phyloP scores from a whole-genome alignment of 164 flowering plant genomes.

The Euptelea pleiosperma region DNA sequence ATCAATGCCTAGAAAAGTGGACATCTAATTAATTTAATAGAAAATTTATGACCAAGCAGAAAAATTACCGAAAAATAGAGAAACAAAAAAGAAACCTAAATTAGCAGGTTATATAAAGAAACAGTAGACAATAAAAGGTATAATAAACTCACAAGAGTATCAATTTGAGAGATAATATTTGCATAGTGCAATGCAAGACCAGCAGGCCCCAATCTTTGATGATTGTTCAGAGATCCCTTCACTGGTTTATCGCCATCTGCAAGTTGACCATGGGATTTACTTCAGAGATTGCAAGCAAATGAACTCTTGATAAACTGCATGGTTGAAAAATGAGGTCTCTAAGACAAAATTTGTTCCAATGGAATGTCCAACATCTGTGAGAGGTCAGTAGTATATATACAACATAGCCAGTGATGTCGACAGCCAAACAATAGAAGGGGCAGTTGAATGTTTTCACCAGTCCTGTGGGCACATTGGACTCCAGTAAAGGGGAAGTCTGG shows the following conservation, averaged over 20 bases:
- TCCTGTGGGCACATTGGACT: too few species aligned
- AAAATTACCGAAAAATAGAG: not conserved
- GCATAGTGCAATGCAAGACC: constrained; percentile 97
- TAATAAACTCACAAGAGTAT: constrained; percentile 67
- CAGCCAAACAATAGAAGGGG: too few species aligned
- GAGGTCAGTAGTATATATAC: too few species aligned
- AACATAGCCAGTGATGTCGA: too few species aligned
- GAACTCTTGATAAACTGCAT: not conserved
- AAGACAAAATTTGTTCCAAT: too few species aligned
- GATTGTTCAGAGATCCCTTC: constrained; percentile 34
- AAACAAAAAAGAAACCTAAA: not conserved
- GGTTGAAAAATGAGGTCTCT: too few species aligned
- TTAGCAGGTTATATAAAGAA: not conserved
- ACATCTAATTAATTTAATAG: too few species aligned
- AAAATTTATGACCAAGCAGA: too few species aligned
- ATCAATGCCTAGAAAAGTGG: too few species aligned
- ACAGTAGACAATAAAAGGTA: not conserved
- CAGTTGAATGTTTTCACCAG: too few species aligned
- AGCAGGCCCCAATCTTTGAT: constrained; percentile 66
- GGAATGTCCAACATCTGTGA: too few species aligned
- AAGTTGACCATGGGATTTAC: constrained; percentile 13
- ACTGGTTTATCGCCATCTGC: constrained; percentile 59
- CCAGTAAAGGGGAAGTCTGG: too few species aligned
- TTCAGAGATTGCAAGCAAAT: constrained; percentile 11
- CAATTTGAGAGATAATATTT: constrained; percentile 79